Conservation (phyloP, 75 land plant species). For the Sequoiadendron giganteum region DNA sequence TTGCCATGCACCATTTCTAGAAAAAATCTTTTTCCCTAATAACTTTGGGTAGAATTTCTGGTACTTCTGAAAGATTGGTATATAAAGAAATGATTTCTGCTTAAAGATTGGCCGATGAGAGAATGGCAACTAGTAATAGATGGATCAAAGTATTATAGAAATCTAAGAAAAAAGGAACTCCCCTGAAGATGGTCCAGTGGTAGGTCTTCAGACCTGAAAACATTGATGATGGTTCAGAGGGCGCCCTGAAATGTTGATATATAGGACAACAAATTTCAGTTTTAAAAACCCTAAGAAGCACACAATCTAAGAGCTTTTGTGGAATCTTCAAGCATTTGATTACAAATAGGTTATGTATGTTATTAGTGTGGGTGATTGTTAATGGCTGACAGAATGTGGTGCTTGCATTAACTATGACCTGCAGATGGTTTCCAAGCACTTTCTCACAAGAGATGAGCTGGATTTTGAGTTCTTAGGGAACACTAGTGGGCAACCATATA, state of each 20-base stretch:
- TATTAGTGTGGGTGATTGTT: not conserved
- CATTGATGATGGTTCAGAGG: too few species aligned
- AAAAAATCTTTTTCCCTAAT: too few species aligned
- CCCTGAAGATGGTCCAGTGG: too few species aligned
- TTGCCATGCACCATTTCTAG: too few species aligned
- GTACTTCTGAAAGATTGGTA: not conserved
- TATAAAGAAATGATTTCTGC: not conserved
- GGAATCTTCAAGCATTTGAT: too few species aligned
- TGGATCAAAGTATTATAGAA: too few species aligned
- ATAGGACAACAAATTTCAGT: not conserved
- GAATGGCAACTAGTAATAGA: too few species aligned
- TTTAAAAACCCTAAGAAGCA: not conserved
- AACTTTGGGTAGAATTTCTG: not conserved
- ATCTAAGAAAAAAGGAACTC: too few species aligned
- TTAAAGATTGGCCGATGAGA: too few species aligned
- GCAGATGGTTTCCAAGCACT: conserved; percentile 10
- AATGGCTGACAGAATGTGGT: not conserved
- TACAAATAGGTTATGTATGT: too few species aligned
- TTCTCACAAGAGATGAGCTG: conserved; percentile 10
- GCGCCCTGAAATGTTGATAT: not conserved
- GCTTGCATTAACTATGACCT: not conserved
- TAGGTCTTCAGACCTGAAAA: too few species aligned
- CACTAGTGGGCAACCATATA: conserved; percentile 3
- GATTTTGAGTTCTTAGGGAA: conserved; percentile 10
- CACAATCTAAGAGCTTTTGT: too few species aligned